Conservation (phyloP, 2,329 filamentous ascomycete genomes). For the Immersiporthe knoxdaviesiana region DNA sequence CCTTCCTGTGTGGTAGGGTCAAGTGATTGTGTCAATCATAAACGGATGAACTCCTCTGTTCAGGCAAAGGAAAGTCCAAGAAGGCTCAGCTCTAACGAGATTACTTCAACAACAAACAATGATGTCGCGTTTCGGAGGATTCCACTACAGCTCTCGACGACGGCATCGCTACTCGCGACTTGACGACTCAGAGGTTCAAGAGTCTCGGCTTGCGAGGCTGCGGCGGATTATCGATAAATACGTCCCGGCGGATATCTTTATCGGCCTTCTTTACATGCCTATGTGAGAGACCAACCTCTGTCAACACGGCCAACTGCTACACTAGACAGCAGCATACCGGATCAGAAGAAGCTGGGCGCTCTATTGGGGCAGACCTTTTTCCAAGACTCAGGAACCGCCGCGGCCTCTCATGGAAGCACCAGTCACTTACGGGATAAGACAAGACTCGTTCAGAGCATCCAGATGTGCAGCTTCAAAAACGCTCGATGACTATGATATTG, state of each 20-base stretch:
- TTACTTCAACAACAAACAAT: neutral
- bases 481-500: too few species aligned
- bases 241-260: slow-evolving; percentile 16
- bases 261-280: slow-evolving; percentile 24
- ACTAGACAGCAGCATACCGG: neutral
- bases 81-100: neutral
- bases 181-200: neutral
- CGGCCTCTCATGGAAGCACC: neutral
- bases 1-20: neutral
- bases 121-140: neutral
- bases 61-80: neutral
- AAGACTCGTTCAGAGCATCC: too few species aligned
- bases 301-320: too few species aligned
- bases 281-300: neutral
- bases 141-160: neutral
- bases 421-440: neutral
- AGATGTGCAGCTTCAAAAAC: neutral
- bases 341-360: neutral
- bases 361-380: neutral
- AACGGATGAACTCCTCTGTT: neutral
- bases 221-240: slow-evolving; percentile 11
- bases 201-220: slow-evolving; percentile 20
- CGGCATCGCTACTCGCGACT: neutral
- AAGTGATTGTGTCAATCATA: neutral
- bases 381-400: neutral